Evolutionary conservation across 345 rosid species (phyloP).

Genomic region (Arabidopsis arenosa): DNA sequence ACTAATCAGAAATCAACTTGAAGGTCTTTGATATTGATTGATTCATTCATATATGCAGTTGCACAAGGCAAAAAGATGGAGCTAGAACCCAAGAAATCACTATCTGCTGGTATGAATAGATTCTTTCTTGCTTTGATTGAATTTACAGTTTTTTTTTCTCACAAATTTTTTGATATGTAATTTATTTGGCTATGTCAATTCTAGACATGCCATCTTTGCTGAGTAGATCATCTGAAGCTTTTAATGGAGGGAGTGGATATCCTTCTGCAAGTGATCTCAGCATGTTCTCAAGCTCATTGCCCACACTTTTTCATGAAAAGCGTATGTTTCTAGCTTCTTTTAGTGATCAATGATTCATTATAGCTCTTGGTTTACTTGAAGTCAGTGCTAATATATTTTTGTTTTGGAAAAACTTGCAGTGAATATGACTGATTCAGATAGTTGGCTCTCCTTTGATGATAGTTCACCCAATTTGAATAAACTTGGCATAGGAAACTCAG

Average conservation of each 20-base stretch:
- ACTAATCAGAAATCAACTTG: conserved; percentile 6
- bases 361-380: not conserved
- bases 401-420: conserved; percentile 54
- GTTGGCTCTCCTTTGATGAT: conserved; percentile 56
- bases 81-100: conserved; percentile 43
- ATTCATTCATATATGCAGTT: conserved; percentile 6
- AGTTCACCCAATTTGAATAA: conserved; percentile 56
- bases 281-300: conserved; percentile 89
- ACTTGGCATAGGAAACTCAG: conserved; percentile 54
- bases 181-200: conserved; percentile 20
- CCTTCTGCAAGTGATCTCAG: conserved; percentile 63
- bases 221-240: conserved; percentile 61
- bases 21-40: not conserved
- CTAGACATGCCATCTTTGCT: conserved; percentile 35
- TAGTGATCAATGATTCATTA: not conserved
- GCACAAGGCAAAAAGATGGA: conserved; percentile 58
- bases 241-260: conserved; percentile 44
- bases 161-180: not conserved
- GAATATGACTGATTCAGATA: conserved; percentile 61
- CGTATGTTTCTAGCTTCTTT: conserved; percentile 45
- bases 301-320: conserved; percentile 77
- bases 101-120: conserved; percentile 36
- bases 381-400: conserved; percentile 16
- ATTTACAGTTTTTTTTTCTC: not conserved
- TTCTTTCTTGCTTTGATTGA: not conserved